These are phyloP conservation scores for Blastocystis sp. DNA, from an alignment of 352 stramenopile species.

Conservation along the genomic window DNA sequence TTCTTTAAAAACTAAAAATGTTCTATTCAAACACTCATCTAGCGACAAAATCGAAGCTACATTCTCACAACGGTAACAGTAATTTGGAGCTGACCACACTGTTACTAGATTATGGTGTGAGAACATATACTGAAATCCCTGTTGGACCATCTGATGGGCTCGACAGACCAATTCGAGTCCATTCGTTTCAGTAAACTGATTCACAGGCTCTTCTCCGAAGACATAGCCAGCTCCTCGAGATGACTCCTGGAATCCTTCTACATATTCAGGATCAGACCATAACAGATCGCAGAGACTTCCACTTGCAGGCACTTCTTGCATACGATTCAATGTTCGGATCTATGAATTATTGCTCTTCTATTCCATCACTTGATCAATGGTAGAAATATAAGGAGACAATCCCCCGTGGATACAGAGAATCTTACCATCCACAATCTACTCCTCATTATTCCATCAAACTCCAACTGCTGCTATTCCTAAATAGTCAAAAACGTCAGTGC, in stretches of 20 bases:
- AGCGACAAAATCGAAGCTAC: constrained; percentile 93
- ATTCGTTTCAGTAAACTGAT: constrained; percentile 81
- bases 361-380: constrained; percentile 74
- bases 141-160: constrained; percentile 79
- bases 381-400: constrained; percentile 75
- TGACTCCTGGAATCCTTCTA: constrained; percentile 79
- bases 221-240: constrained; percentile 77
- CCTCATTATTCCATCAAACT: constrained; percentile 65
- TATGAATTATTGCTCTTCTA: constrained; percentile 4
- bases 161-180: constrained; percentile 78
- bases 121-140: constrained; percentile 85
- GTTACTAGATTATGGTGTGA: constrained; percentile 80
- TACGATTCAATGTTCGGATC: constrained; percentile 81
- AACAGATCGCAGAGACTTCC: constrained; percentile 95
- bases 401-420: constrained; percentile 86
- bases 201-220: constrained; percentile 76
- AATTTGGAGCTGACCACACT: constrained; percentile 96
- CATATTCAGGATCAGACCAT: constrained; percentile 87
- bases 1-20: constrained; percentile 64
- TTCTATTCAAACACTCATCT: constrained; percentile 82
- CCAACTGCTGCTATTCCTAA: constrained; percentile 85
- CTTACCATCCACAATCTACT: constrained; percentile 63
- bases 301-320: constrained; percentile 96
- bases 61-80: constrained; percentile 96
- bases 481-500: constrained; percentile 89